phyloP scores from a whole-genome alignment of 2,329 filamentous ascomycete species.

The Elsinoe ampelina region DNA sequence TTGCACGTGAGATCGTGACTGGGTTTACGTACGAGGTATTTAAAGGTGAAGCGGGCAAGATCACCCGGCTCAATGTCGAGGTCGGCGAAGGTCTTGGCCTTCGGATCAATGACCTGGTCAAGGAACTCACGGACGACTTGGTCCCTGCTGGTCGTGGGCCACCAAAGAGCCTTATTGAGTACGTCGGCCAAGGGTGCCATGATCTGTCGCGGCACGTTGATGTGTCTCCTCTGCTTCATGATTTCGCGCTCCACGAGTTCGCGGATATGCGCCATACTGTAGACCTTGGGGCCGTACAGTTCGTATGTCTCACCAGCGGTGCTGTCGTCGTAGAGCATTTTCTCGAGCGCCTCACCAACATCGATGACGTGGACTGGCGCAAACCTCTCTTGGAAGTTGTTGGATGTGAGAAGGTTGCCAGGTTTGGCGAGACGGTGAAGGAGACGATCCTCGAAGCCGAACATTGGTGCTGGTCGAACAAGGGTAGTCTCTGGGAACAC shows the following conservation, averaged over 20 bases:
- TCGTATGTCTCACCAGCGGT: conserved; percentile 89
- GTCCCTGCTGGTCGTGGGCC: conserved; percentile 72
- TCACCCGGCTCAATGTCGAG: conserved; percentile 83
- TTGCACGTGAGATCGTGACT: conserved; percentile 16
- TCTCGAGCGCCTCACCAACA: conserved; percentile 78
- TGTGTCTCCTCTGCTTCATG: conserved; percentile 75
- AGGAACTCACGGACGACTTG: conserved; percentile 87
- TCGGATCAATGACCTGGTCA: conserved; percentile 82
- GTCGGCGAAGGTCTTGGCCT: conserved; percentile 92
- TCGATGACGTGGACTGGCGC: conserved; percentile 90
- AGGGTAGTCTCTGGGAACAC: conserved; percentile 97
- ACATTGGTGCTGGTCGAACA: conserved; percentile 85
- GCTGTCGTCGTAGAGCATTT: conserved; percentile 81
- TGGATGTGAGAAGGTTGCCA: conserved; percentile 77
- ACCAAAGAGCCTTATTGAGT: conserved; percentile 81
- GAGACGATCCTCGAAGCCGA: conserved; percentile 88
- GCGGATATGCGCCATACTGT: conserved; percentile 79
- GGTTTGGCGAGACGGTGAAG: conserved; percentile 74
- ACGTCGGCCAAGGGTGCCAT: conserved; percentile 65
- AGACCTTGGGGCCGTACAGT: conserved; percentile 87
- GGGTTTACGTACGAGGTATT: conserved; percentile 67
- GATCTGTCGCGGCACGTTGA: conserved; percentile 78
- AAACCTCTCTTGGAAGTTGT: conserved; percentile 86
- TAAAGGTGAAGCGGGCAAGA: conserved; percentile 76
- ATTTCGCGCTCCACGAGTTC: conserved; percentile 87